Evolutionary conservation across 2,329 filamentous ascomycete species (phyloP).

Genomic region (Lachnellula suecica): DNA sequence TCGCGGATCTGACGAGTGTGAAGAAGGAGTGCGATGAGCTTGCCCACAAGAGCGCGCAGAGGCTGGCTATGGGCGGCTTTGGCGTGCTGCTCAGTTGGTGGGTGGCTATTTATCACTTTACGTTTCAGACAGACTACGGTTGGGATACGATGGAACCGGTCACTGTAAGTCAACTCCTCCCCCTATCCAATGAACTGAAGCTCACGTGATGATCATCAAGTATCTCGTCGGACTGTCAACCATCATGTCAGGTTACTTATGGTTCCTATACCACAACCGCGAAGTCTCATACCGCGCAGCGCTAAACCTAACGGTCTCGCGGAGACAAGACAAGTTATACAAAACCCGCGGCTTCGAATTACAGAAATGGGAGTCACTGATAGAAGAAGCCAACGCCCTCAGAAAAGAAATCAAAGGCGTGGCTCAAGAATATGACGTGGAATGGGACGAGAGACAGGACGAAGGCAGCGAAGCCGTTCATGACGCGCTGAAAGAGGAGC

Average conservation of each 20-base stretch:
- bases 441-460: slow-evolving; percentile 79
- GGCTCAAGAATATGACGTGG: slow-evolving; percentile 84
- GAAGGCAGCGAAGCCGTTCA: slow-evolving; percentile 67
- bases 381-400: slow-evolving; percentile 77
- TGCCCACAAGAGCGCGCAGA: slow-evolving; percentile 75
- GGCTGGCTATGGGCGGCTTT: slow-evolving; percentile 79
- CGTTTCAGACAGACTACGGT: slow-evolving; percentile 72
- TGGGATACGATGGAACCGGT: slow-evolving; percentile 93
- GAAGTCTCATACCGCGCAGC: slow-evolving; percentile 86
- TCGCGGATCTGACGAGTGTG: slow-evolving; percentile 68
- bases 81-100: slow-evolving; percentile 70
- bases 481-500: slow-evolving; percentile 55
- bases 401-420: slow-evolving; percentile 77
- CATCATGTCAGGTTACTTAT: slow-evolving; percentile 86
- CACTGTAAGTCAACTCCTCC: slow-evolving; percentile 47
- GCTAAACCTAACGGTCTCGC: slow-evolving; percentile 81
- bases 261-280: slow-evolving; percentile 90
- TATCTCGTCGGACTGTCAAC: slow-evolving; percentile 85
- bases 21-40: slow-evolving; percentile 80
- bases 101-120: slow-evolving; percentile 69
- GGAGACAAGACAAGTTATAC: slow-evolving; percentile 76
- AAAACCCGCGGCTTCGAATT: slow-evolving; percentile 73
- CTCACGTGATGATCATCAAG: slow-evolving; percentile 12
- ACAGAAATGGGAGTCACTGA: slow-evolving; percentile 71
- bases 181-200: background rate